Percentiles rank a stretch among this genome's conserved stretches.
Evolutionary conservation across 306 rosid genomes (phyloP).

Genomic region (Hippophae gyantsensis): DNA sequence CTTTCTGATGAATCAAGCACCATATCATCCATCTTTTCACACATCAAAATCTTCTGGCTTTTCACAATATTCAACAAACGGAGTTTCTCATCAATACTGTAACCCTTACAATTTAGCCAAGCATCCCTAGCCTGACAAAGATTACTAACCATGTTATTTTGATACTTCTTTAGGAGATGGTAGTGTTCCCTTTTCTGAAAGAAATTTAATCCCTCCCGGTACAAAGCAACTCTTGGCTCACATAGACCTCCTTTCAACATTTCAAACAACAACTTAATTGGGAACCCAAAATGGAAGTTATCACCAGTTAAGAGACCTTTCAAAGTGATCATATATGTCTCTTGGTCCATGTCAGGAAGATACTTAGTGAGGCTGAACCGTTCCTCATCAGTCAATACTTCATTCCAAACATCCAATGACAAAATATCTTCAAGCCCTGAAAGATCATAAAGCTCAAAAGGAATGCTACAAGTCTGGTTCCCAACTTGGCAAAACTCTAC

Average conservation of each 20-base stretch:
- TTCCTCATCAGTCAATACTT: slow-evolving; percentile 75
- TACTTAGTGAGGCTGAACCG: slow-evolving; percentile 72
- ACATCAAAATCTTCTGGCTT: slow-evolving; percentile 82
- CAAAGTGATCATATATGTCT: slow-evolving; percentile 54
- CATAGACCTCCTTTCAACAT: slow-evolving; percentile 94
- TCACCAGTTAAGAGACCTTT: slow-evolving; percentile 70
- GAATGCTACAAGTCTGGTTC: slow-evolving; percentile 89
- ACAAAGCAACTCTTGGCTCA: slow-evolving; percentile 95
- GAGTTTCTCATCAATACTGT: slow-evolving; percentile 86
- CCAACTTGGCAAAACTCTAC: slow-evolving; percentile 96
- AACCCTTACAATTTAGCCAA: slow-evolving; percentile 84
- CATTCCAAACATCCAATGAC: slow-evolving; percentile 92
- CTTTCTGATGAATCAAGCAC: slow-evolving; percentile 61
- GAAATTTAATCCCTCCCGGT: slow-evolving; percentile 74
- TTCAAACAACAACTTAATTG: slow-evolving; percentile 60
- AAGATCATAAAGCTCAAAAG: slow-evolving; percentile 86
- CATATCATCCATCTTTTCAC: slow-evolving; percentile 68
- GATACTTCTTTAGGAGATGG: slow-evolving; percentile 84
- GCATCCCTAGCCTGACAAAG: slow-evolving; percentile 93
- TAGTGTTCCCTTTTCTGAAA: slow-evolving; percentile 78
- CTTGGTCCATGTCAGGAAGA: slow-evolving; percentile 95
- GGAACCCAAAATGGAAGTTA: slow-evolving; percentile 88
- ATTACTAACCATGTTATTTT: slow-evolving; percentile 74
- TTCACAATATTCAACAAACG: slow-evolving; percentile 72
- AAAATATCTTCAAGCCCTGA: slow-evolving; percentile 69